These are phyloP conservation scores for Pelargonium fulgidum DNA, from an alignment of 441 rosid species.

Conservation along the genomic window DNA sequence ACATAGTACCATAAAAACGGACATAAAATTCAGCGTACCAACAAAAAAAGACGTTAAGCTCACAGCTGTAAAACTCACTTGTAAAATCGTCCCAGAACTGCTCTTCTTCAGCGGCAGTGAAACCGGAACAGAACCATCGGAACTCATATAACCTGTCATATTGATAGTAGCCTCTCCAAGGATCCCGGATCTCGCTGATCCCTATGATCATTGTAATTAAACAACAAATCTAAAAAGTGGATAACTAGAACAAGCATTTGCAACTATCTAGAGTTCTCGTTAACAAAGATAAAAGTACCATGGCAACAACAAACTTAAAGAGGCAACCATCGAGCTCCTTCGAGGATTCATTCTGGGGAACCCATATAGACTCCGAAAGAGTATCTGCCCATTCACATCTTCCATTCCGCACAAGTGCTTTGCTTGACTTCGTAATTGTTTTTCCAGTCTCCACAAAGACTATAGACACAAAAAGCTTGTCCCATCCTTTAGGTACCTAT, in stretches of 20 bases:
- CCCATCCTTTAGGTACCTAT: constrained; percentile 75
- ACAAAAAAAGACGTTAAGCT: not conserved
- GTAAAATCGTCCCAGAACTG: constrained; percentile 43
- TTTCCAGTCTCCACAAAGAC: constrained; percentile 48
- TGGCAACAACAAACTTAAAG: constrained; percentile 46
- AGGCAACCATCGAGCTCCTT: constrained; percentile 35
- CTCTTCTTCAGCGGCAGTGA: constrained; percentile 51
- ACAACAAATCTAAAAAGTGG: not conserved
- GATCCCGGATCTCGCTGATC: constrained; percentile 49
- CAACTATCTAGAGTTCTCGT: not conserved
- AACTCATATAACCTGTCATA: constrained; percentile 35
- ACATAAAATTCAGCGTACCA: not conserved
- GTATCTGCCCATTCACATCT: constrained; percentile 55
- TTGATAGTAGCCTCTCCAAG: constrained; percentile 53
- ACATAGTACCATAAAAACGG: too few relatives aligned
- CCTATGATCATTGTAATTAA: constrained; percentile 28
- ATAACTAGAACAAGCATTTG: not conserved
- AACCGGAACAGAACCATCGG: constrained; percentile 30
- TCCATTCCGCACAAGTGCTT: constrained; percentile 38
- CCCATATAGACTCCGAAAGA: constrained; percentile 40
- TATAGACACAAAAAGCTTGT: constrained; percentile 44
- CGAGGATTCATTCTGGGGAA: constrained; percentile 32
- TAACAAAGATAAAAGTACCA: constrained; percentile 25
- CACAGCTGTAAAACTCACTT: constrained; percentile 30
- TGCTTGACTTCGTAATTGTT: constrained; percentile 42